These are phyloP conservation scores for Aspergillus carlsbadensis DNA, from an alignment of 495 filamentous ascomycete species.

Conservation along the genomic window DNA sequence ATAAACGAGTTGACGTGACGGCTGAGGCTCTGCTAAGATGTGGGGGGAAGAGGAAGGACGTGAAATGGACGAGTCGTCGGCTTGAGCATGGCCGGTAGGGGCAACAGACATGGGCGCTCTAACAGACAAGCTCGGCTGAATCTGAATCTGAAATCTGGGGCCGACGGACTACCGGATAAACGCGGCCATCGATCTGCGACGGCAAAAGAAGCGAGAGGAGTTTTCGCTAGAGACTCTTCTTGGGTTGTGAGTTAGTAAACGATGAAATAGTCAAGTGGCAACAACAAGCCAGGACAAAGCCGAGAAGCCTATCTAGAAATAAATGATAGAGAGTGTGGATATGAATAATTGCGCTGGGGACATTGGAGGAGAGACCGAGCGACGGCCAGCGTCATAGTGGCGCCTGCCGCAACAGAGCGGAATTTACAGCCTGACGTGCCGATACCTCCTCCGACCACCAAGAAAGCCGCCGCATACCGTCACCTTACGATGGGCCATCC, in stretches of 20 bases:
- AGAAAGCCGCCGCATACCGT: slow-evolving; percentile 14
- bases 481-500: slow-evolving; percentile 18
- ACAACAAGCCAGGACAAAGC: neutral
- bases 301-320: neutral
- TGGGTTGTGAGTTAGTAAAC: neutral
- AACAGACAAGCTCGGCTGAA: slow-evolving; percentile 9
- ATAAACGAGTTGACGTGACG: slow-evolving; percentile 15
- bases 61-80: slow-evolving; percentile 15
- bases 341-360: slow-evolving; percentile 1
- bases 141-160: slow-evolving; percentile 14
- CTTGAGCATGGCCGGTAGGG: slow-evolving; percentile 31
- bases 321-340: neutral
- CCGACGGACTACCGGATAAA: slow-evolving; percentile 36
- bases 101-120: slow-evolving; percentile 30
- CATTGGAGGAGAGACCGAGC: slow-evolving; percentile 1
- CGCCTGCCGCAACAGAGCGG: slow-evolving; percentile 21
- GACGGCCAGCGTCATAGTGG: slow-evolving; percentile 5
- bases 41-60: slow-evolving; percentile 8
- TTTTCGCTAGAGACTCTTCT: neutral
- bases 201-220: neutral
- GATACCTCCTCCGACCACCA: slow-evolving; percentile 31
- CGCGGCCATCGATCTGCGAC: slow-evolving; percentile 20
- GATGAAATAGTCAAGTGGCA: neutral
- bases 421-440: slow-evolving; percentile 37
- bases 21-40: slow-evolving; percentile 16